Conservation (phyloP, 1,139 yeast genomes). For the Sugiyamaella xylanicola region DNA sequence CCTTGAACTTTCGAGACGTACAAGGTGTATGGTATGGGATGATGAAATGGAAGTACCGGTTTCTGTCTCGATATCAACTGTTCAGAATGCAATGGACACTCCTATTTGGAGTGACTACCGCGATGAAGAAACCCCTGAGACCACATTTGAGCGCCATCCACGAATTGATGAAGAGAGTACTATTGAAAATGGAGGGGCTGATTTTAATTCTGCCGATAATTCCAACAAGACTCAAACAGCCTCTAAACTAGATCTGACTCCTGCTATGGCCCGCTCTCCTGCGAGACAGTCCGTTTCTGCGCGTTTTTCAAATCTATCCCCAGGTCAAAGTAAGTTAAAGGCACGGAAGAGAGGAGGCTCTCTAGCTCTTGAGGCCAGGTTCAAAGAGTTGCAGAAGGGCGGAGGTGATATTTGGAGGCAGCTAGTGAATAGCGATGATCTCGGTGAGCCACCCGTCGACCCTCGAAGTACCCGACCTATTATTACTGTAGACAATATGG, state of each 20-base stretch:
- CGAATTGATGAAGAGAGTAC: slow-evolving; percentile 11
- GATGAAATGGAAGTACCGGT: slow-evolving; percentile 63
- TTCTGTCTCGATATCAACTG: slow-evolving; percentile 40
- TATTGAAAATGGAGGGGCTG: slow-evolving; percentile 3
- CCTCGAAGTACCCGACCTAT: neutral
- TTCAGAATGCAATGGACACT: slow-evolving; percentile 31
- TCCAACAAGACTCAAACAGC: neutral
- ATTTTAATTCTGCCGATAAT: slow-evolving; percentile 7
- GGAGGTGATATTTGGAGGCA: slow-evolving; percentile 19
- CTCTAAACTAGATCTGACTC: slow-evolving; percentile 9
- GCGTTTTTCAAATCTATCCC: neutral
- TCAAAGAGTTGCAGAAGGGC: slow-evolving; percentile 30
- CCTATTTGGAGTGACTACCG: slow-evolving; percentile 26
- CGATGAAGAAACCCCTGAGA: slow-evolving; percentile 8
- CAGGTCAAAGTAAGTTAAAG: slow-evolving; percentile 14
- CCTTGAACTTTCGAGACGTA: slow-evolving; percentile 62
- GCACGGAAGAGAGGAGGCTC: slow-evolving; percentile 32
- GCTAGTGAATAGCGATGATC: slow-evolving; percentile 16
- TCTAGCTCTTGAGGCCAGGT: slow-evolving; percentile 33
- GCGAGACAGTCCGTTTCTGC: slow-evolving; percentile 5
- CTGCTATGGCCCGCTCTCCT: slow-evolving; percentile 14
- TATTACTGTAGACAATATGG: slow-evolving; percentile 1
- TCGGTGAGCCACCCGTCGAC: slow-evolving; percentile 20
- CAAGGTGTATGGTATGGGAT: slow-evolving; percentile 61
- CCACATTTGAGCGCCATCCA: neutral